Base-by-base conservation (phyloP, 345 rosid species). In the Pugionium dolabratum region DNA sequence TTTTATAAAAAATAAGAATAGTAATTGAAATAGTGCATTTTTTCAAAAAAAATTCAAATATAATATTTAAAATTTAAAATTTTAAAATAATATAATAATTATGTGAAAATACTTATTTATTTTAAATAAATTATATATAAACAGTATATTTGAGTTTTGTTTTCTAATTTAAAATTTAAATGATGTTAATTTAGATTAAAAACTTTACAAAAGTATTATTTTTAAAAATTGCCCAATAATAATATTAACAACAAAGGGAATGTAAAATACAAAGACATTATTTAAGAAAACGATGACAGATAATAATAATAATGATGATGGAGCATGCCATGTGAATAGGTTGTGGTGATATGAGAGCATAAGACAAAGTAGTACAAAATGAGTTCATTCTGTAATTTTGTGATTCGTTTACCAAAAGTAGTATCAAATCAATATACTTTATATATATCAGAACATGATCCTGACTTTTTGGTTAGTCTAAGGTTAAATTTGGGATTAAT, bases 251-350 rank as follows among this genome's bases (percentile, higher is more conserved):
- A 43, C 33, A 28, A 70, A 60, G 39, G 27, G 59, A 69, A 49
- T 52, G 43, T 49, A 43, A 33, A 68, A 50, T 50, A 42, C 27
- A 58, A 33, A 51, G 1, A 52, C 33, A 9, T 26, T 52, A 29
- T 34, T 33, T 52, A 28, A 52, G 54, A 25, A 61, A 59, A 45
- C 26, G 44, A 42, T 43, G 30, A 52, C 11, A 45, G 31, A 62
- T 62, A 47, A 30, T 37, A 30, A 47, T 29, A 28, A 37, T 49
- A 50, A 64, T 63, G 51, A 70, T 39, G 58, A 55, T 54, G 58
- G 29, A 47, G 39, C 75, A 71, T 47, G 31, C 64, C 75, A 63
- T 71, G 75, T 71, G 70, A 48, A 47, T 33, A 47, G 59, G 70
- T 47, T 63, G 58, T 41, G 51, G n/a, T 37, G 51, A 63, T 54